Conservation (phyloP, 129 eudicot species). For the Arctium lappa region DNA sequence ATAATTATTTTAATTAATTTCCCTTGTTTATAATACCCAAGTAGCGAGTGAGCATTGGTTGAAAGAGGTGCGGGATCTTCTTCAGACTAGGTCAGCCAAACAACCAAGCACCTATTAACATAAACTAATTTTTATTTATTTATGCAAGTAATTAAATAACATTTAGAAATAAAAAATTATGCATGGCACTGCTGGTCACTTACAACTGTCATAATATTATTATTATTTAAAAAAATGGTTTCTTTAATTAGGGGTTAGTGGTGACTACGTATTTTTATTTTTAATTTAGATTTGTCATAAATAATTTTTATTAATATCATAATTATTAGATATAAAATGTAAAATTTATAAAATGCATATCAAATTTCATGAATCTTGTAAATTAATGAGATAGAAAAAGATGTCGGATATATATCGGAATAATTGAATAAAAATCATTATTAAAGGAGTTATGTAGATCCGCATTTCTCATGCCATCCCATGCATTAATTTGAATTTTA, state of each 20-base stretch:
- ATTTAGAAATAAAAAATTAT: not conserved
- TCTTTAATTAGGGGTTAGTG: not conserved
- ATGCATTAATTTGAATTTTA: slow-evolving; percentile 17
- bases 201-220: slow-evolving; percentile 38
- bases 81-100: slow-evolving; percentile 24
- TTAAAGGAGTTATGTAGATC: slow-evolving; percentile 20
- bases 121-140: not conserved
- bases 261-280: not conserved
- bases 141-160: slow-evolving; percentile 7
- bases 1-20: too few species aligned
- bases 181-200: slow-evolving; percentile 35
- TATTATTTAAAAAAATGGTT: not conserved
- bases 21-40: not conserved
- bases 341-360: not conserved
- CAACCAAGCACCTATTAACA: slow-evolving; percentile 24
- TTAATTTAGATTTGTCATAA: not conserved
- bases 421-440: not conserved
- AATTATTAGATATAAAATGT: not conserved
- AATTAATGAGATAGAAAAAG: not conserved
- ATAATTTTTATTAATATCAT: not conserved
- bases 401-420: not conserved
- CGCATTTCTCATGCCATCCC: slow-evolving; percentile 13
- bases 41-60: slow-evolving; percentile 2
- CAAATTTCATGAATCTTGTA: not conserved
- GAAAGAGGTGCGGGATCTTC: slow-evolving; percentile 24